Base-by-base conservation (phyloP, 768 basidiomycete genomes). In the Serpula lacrymans region DNA sequence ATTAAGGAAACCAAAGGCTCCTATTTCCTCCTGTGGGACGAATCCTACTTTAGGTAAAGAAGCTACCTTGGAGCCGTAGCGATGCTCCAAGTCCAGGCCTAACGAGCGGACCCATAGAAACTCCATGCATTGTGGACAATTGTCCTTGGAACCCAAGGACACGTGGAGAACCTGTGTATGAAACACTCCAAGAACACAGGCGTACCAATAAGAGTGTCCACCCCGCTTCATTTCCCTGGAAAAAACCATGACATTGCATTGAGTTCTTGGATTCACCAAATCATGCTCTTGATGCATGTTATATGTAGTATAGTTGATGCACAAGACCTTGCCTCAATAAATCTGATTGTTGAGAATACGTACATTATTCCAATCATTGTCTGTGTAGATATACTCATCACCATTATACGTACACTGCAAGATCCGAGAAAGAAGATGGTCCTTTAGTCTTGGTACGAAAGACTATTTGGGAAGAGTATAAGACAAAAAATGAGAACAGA, bases 1-100 rank as follows among this genome's bases (percentile, higher is more conserved):
- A 41, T 65, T 55, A 0, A 69, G 13, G 41, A 69, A 68, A 0
- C 60, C 59, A 43, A 65, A 68, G 2, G 64, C 58, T 14, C 41
- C 41, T 1, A 23, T 17, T 6, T 54, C 46, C 16, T 31, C 30
- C 5, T 51, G 34, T 0, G 54, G 50, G 2, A 49, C 23, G 25
- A 60, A 67, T 1, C 29, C 35, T 5, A 64, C 7, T 0, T 34
- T 34, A 28, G 11, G 1, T 28, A n/a, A 9, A 41, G 30, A 25
- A 29, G 37, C 3, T 40, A 47, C 12, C 32, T 38, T 41, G 34
- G 4, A 1, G 60, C 60, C 8, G 60, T 58, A 46, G 65, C 64
- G 2, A 33, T 37, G 36, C 4, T 40, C 35, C 1, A 38, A 25
- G 26, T 54, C 43, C 10, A n/a, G 21, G 21, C 53, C 38, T 32